A percentile compares a stretch with the other conserved stretches of the same genome.
Conservation (phyloP, 1,139 yeast species). For the Sugiyamaella xylanicola region DNA sequence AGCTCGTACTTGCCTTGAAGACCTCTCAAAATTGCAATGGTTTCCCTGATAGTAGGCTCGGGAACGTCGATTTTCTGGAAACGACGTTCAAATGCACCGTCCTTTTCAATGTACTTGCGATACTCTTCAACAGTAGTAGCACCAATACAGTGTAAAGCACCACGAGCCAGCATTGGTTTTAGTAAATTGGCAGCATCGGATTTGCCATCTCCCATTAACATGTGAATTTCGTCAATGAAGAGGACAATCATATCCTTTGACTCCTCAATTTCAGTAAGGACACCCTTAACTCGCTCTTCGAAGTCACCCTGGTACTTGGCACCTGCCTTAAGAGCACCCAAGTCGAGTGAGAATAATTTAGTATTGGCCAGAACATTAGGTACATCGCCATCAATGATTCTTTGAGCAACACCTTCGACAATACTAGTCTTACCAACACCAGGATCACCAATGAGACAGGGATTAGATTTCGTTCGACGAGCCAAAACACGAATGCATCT, state of each 20-base stretch:
- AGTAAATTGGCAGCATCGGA: constrained; percentile 93
- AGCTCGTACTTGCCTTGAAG: constrained; percentile 94
- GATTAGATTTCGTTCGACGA: constrained; percentile 94
- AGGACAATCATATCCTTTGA: constrained; percentile 82
- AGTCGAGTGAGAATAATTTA: constrained; percentile 80
- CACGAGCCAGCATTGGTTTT: constrained; percentile 97
- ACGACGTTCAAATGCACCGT: constrained; percentile 98
- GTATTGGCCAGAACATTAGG: constrained; percentile 83
- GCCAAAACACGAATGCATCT: constrained; percentile 92
- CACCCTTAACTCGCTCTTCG: constrained; percentile 97
- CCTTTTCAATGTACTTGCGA: constrained; percentile 89
- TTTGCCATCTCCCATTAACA: constrained; percentile 98
- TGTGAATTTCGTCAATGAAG: constrained; percentile 95
- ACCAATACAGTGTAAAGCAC: constrained; percentile 94
- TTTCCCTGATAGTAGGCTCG: constrained; percentile 89
- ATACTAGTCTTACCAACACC: constrained; percentile 99
- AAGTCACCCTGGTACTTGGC: constrained; percentile 98
- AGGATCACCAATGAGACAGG: constrained; percentile 96
- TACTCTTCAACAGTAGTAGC: constrained; percentile 96
- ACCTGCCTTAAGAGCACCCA: constrained; percentile 97
- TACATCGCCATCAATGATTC: constrained; percentile 93
- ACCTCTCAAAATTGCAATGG: constrained; percentile 95
- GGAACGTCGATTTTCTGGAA: constrained; percentile 96
- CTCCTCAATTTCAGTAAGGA: constrained; percentile 87
- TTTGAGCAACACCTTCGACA: constrained; percentile 97